Conservation (phyloP, 2,329 filamentous ascomycete genomes). For the Trichoderma sp. region DNA sequence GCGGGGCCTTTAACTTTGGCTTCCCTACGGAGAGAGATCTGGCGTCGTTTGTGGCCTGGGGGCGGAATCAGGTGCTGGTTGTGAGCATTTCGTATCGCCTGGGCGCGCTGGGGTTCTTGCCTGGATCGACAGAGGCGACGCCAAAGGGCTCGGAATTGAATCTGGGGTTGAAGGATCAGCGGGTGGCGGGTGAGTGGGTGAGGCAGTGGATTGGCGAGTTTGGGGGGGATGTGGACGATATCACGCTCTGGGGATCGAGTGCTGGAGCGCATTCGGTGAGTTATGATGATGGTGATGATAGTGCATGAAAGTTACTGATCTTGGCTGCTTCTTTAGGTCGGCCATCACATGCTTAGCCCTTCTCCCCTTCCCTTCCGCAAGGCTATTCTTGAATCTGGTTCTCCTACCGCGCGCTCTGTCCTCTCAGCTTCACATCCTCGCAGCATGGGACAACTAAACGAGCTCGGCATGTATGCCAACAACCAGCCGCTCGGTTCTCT, state of each 20-base stretch:
- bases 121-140: slow-evolving; percentile 50
- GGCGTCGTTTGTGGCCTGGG: slow-evolving; percentile 61
- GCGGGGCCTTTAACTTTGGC: slow-evolving; percentile 63
- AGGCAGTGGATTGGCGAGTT: slow-evolving; percentile 60
- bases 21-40: slow-evolving; percentile 59
- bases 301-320: too few relatives aligned
- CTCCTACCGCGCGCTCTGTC: slow-evolving; percentile 56
- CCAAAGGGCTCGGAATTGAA: slow-evolving; percentile 61
- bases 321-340: slow-evolving; percentile 50
- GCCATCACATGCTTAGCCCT: slow-evolving; percentile 63
- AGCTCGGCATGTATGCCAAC: slow-evolving; percentile 22
- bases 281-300: slow-evolving; percentile 14
- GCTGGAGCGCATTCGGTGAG: slow-evolving; percentile 63
- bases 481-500: slow-evolving; percentile 45
- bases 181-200: slow-evolving; percentile 61
- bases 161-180: slow-evolving; percentile 64
- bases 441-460: slow-evolving; percentile 56
- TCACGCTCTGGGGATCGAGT: slow-evolving; percentile 63
- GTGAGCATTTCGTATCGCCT: slow-evolving; percentile 66
- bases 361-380: slow-evolving; percentile 52
- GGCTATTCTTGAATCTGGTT: slow-evolving; percentile 60
- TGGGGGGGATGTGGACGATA: slow-evolving; percentile 58
- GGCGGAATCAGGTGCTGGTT: slow-evolving; percentile 53
- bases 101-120: slow-evolving; percentile 69
- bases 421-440: slow-evolving; percentile 55